phyloP scores from a whole-genome alignment of 2,329 filamentous ascomycete species.

The Metarhizium brunneum region DNA sequence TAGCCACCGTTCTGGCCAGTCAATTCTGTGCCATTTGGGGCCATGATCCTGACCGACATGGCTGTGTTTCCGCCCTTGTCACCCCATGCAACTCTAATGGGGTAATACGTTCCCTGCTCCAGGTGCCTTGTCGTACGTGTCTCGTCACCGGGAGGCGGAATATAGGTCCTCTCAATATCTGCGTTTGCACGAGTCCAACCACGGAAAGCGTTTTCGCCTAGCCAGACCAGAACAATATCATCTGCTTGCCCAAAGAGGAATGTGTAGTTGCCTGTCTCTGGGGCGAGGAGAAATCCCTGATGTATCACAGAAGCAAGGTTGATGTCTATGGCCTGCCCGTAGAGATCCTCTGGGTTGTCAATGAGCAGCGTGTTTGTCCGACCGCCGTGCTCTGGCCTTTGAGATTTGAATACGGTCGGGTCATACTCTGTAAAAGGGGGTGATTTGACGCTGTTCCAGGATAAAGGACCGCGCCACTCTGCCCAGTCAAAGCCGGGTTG shows the following conservation, averaged over 20 bases:
- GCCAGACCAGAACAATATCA: conserved; percentile 8
- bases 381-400: conserved; percentile 4
- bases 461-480: conserved; percentile 6
- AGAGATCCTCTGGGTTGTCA: conserved; percentile 1
- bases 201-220: conserved; percentile 6
- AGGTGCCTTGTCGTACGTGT: conserved; percentile 6
- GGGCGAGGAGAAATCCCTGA: conserved; percentile 8
- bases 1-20: conserved; percentile 8
- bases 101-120: conserved; percentile 8
- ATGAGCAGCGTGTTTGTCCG: conserved; percentile 8
- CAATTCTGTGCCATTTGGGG: conserved; percentile 8
- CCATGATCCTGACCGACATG: conserved; percentile 8
- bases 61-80: conserved; percentile 8
- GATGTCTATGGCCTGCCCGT: conserved; percentile 4
- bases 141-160: conserved; percentile 9
- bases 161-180: conserved; percentile 8
- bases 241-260: conserved; percentile 9
- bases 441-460: conserved; percentile 8
- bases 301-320: conserved; percentile 8
- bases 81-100: conserved; percentile 7
- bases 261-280: conserved; percentile 8
- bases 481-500: conserved; percentile 9
- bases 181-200: conserved; percentile 9
- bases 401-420: conserved; percentile 3
- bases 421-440: conserved; percentile 8